Percentiles rank a stretch among this genome's conserved stretches.
Conservation (phyloP, 2,329 filamentous ascomycete species). For the Simplicillium aogashimaense region DNA sequence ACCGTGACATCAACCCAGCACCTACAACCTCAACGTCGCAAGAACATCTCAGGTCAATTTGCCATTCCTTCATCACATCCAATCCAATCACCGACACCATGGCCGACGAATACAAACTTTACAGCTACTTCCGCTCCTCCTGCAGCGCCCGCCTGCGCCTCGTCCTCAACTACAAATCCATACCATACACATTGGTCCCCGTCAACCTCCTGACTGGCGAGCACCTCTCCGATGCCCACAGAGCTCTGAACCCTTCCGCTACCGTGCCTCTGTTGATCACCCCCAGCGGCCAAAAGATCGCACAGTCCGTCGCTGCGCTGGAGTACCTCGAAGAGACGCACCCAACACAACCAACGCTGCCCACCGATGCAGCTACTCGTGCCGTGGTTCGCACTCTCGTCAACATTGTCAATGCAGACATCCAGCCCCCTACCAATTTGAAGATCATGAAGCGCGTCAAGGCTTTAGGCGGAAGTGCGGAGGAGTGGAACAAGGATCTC, state of each 20-base stretch:
- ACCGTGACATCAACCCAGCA: no score
- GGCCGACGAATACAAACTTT: slow-evolving; percentile 29
- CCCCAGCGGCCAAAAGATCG: slow-evolving; percentile 25
- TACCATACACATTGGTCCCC: slow-evolving; percentile 34
- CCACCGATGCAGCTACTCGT: slow-evolving; percentile 30
- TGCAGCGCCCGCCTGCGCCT: slow-evolving; percentile 54
- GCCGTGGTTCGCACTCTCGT: slow-evolving; percentile 43
- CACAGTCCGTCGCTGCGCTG: slow-evolving; percentile 49
- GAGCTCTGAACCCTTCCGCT: slow-evolving; percentile 38
- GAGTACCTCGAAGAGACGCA: slow-evolving; percentile 52
- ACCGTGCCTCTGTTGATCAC: slow-evolving; percentile 44
- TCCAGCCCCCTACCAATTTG: slow-evolving; percentile 51
- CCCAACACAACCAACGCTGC: slow-evolving; percentile 26
- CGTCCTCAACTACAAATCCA: slow-evolving; percentile 43
- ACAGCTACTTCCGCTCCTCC: slow-evolving; percentile 54
- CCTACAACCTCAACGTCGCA: no score
- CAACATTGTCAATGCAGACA: slow-evolving; percentile 43
- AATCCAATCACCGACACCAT: slow-evolving; percentile 7
- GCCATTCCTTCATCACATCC: no score
- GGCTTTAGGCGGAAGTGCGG: slow-evolving; percentile 28
- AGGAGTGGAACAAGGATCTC: slow-evolving; percentile 39
- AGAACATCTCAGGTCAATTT: no score
- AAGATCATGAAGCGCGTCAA: slow-evolving; percentile 39
- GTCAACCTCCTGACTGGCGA: slow-evolving; percentile 46
- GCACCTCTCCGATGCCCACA: slow-evolving; percentile 35